Base-by-base conservation (phyloP, 441 rosid species). In the Breynia disticha region DNA sequence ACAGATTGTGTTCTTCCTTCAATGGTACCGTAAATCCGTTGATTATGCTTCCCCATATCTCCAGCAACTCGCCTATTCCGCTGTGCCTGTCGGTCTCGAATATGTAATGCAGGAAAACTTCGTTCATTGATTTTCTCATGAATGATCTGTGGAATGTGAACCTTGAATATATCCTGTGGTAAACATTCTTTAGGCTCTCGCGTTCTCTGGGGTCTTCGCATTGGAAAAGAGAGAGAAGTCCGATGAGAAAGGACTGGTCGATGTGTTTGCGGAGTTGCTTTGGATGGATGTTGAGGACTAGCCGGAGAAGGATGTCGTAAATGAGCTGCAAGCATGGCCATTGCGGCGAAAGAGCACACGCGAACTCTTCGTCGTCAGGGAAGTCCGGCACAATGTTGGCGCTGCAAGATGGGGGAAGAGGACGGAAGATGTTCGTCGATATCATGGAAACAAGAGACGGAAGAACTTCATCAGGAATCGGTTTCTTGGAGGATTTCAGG, bases 11-110 rank as follows among this genome's bases (percentile, higher is more conserved):
- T 65, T 80, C 82, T 14, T 74, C 82, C 62, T 76, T 78, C 7
- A 78, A 37, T 0, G 86, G 86, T 14, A 83, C 84, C 0, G 79
- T 65, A 44, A 80, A 78, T 10, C 86, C 84, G 11, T 80, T 76
- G 50, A 80, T 83, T 60, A 80, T 78, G 56, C 84, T 83, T 61
- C 81, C 84, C 65, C 77, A 80, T 68, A 76, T 78, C 74, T 80
- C 86, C 9, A 78, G 79, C 48, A 80, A 37, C 59, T 83, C 84
- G 0, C 71, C 59, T 0, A 76, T 72, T 59, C 84, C 81, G 17
- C 64, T 49, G 38, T 78, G 81, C 75, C 58, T 69, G 64, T 76
- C 82, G 0, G 72, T 48, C 66, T 72, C 84, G 1, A 68, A 83
- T 44, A 61, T 52, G 39, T 71, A 67, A n/a, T 56, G 49, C 54